Evolutionary conservation across 2,329 filamentous ascomycete genomes (phyloP).

Genomic region (Aspergillus vadensis): DNA sequence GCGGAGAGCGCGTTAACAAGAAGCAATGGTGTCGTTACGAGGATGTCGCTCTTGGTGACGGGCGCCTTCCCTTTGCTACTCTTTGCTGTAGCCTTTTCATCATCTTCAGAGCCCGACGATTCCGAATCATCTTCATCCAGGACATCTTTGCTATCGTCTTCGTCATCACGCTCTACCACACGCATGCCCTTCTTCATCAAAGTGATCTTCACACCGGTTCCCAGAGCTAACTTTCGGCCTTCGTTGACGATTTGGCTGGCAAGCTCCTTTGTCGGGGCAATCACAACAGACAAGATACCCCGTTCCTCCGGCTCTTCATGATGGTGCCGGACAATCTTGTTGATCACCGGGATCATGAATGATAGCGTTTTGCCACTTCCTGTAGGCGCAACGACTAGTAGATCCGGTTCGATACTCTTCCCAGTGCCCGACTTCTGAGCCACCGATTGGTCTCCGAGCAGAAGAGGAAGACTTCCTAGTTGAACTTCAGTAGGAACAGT

Average conservation of each 20-base stretch:
- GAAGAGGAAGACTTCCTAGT: constrained; percentile 77
- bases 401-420: constrained; percentile 59
- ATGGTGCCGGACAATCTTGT: constrained; percentile 64
- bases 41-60: constrained; percentile 71
- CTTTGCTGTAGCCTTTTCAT: constrained; percentile 27
- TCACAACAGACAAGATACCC: constrained; percentile 67
- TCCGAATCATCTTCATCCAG: constrained; percentile 42
- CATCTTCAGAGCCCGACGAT: constrained; percentile 43
- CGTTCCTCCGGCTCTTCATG: constrained; percentile 55
- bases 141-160: constrained; percentile 41
- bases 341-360: constrained; percentile 84
- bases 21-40: constrained; percentile 78
- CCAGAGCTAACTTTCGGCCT: constrained; percentile 74
- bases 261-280: constrained; percentile 80
- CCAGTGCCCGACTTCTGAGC: constrained; percentile 33
- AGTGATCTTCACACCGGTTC: constrained; percentile 76
- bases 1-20: constrained; percentile 72
- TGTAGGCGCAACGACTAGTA: constrained; percentile 87
- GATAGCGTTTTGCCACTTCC: constrained; percentile 96
- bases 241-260: constrained; percentile 81
- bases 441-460: constrained; percentile 59
- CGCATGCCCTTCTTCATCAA: constrained; percentile 85
- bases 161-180: constrained; percentile 55
- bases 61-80: constrained; percentile 43
- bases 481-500: constrained; percentile 90